Percentiles rank a stretch among this genome's conserved stretches.
Conservation (phyloP, 164 flowering plant species). For the Macadamia integrifolia region DNA sequence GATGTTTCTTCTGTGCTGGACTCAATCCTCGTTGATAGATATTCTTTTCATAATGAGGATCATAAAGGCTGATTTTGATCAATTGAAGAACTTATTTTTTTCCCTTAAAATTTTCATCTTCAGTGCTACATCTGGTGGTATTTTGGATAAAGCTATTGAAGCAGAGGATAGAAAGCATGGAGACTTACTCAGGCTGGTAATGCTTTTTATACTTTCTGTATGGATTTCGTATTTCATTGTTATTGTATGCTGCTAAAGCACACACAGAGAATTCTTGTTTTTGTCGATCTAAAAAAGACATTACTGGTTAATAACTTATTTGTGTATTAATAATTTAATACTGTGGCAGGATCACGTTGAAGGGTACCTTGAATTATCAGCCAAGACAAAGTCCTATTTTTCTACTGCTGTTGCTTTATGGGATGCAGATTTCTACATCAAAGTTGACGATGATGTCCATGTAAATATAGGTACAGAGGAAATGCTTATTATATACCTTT, state of each 20-base stretch:
- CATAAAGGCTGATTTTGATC: neutral
- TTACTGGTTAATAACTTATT: neutral
- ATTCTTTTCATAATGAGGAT: neutral
- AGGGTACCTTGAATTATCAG: constrained; percentile 89
- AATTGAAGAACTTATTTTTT: neutral
- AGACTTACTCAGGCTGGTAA: constrained; percentile 90
- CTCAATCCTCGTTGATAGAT: neutral
- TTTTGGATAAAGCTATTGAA: constrained; percentile 89
- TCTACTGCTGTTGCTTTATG: constrained; percentile 81
- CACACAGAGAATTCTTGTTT: neutral
- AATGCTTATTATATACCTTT: neutral
- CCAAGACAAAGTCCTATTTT: constrained; percentile 76
- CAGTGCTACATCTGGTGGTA: constrained; percentile 98
- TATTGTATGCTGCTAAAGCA: neutral
- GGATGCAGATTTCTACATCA: constrained; percentile 93
- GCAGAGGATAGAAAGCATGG: constrained; percentile 92
- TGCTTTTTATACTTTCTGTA: neutral
- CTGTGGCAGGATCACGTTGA: constrained; percentile 86
- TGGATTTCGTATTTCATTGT: neutral
- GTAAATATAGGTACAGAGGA: constrained; percentile 72
- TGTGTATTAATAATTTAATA: neutral
- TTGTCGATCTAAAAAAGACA: neutral
- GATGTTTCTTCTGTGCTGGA: no score
- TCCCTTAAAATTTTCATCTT: constrained; percentile 7
- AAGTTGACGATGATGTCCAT: constrained; percentile 93